phyloP scores from a whole-genome alignment of 371 early-diverging fungal species.

The Haplosporangium sp. region DNA sequence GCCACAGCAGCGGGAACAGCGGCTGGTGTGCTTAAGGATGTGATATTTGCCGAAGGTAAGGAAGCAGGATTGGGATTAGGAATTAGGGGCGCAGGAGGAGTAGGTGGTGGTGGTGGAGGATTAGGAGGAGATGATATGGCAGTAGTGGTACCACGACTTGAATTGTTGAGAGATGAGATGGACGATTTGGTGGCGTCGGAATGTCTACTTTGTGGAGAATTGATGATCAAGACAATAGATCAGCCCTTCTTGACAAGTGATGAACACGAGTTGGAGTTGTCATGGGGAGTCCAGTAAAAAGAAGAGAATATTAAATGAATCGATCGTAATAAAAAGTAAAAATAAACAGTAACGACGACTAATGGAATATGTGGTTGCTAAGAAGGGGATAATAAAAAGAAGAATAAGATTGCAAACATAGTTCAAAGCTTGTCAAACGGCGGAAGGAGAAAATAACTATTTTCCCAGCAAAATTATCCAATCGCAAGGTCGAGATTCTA shows the following conservation, averaged over 20 bases:
- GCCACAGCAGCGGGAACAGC: slow-evolving; percentile 53
- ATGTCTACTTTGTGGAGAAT: slow-evolving; percentile 89
- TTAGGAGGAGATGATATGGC: slow-evolving; percentile 56
- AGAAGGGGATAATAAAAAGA: too few relatives aligned
- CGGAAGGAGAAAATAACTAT: too few relatives aligned
- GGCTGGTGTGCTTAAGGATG: slow-evolving; percentile 58
- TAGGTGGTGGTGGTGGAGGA: neutral
- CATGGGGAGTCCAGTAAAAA: slow-evolving; percentile 68
- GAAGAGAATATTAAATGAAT: too few relatives aligned
- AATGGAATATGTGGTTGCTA: too few relatives aligned
- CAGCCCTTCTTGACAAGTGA: slow-evolving; percentile 75
- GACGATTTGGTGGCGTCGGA: slow-evolving; percentile 87
- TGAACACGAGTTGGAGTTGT: slow-evolving; percentile 62
- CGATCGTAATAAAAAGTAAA: too few relatives aligned
- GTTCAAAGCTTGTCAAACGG: too few relatives aligned
- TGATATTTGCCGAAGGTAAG: slow-evolving; percentile 53
- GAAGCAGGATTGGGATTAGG: slow-evolving; percentile 32
- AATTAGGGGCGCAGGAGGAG: slow-evolving; percentile 14
- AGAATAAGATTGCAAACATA: too few relatives aligned
- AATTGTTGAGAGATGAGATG: slow-evolving; percentile 73
- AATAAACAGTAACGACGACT: too few relatives aligned
- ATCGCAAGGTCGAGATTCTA: too few relatives aligned
- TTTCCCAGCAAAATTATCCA: too few relatives aligned
- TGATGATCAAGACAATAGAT: slow-evolving; percentile 86
- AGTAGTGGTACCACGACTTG: slow-evolving; percentile 56